These are phyloP conservation scores for Venustampulla echinocandica DNA, from an alignment of 495 filamentous ascomycete species.

Conservation along the genomic window DNA sequence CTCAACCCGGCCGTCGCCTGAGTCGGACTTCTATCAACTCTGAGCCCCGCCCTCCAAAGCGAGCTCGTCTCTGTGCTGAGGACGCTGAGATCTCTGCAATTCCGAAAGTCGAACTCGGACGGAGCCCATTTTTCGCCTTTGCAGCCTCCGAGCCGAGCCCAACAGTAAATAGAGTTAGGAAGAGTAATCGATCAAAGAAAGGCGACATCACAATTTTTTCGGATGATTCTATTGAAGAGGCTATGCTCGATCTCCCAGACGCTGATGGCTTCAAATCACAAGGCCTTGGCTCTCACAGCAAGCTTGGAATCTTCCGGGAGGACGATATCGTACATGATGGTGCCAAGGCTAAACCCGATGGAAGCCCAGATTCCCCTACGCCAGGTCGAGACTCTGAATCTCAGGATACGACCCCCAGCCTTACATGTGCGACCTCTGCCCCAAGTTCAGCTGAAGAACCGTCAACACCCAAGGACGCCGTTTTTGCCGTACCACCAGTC, in stretches of 20 bases:
- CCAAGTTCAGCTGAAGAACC: slow-evolving; percentile 16
- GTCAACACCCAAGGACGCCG: slow-evolving; percentile 11
- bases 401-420: slow-evolving; percentile 8
- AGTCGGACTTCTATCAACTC: slow-evolving; percentile 33
- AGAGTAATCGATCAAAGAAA: slow-evolving; percentile 38
- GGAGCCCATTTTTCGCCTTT: slow-evolving; percentile 52
- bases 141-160: slow-evolving; percentile 37
- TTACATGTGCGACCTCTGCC: slow-evolving; percentile 10
- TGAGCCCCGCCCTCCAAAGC: slow-evolving; percentile 46
- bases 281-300: slow-evolving; percentile 3
- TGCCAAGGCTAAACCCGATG: neutral
- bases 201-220: slow-evolving; percentile 52
- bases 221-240: slow-evolving; percentile 57
- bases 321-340: too few relatives aligned
- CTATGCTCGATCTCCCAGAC: slow-evolving; percentile 23
- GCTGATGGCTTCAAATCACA: slow-evolving; percentile 8
- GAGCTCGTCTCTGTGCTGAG: slow-evolving; percentile 47
- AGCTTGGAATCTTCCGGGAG: slow-evolving; percentile 13
- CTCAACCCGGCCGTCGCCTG: slow-evolving; percentile 12
- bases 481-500: neutral
- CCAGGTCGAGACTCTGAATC: neutral
- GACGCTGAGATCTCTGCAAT: slow-evolving; percentile 28
- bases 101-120: slow-evolving; percentile 28
- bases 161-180: slow-evolving; percentile 37
- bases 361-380: neutral